These are phyloP conservation scores for Raddia distichophylla DNA, from an alignment of 176 grass and related monocot genomes.

Conservation along the genomic window DNA sequence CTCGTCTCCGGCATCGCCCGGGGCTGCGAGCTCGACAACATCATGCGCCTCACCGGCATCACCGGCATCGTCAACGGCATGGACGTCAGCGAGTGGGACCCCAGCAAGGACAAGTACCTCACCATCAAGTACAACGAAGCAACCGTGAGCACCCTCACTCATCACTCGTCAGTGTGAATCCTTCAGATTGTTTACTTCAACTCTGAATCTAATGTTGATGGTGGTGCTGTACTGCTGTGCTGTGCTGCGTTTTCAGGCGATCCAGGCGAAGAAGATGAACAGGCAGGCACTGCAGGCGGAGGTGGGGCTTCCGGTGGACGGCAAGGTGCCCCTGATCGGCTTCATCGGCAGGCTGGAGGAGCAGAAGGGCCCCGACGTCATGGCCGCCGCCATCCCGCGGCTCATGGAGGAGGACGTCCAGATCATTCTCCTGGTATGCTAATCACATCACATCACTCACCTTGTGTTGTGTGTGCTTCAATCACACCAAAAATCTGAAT, in stretches of 20 bases:
- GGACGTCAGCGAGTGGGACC: constrained; percentile 94
- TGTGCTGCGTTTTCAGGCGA: too few relatives aligned
- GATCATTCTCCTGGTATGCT: constrained; percentile 70
- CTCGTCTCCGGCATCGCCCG: constrained; percentile 70
- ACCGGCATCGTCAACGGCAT: constrained; percentile 92
- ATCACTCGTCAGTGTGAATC: neutral
- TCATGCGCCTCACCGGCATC: constrained; percentile 60
- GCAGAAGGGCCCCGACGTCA: constrained; percentile 95
- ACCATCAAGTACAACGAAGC: constrained; percentile 64
- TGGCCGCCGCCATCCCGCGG: constrained; percentile 73
- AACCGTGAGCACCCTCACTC: constrained; percentile 53
- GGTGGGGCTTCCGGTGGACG: constrained; percentile 70
- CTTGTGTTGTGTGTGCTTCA: too few relatives aligned
- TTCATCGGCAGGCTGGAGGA: constrained; percentile 95
- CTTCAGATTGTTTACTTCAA: neutral
- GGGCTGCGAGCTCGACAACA: constrained; percentile 83
- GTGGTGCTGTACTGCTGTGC: too few relatives aligned
- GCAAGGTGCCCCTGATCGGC: constrained; percentile 67
- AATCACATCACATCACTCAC: too few relatives aligned
- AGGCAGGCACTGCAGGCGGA: constrained; percentile 92
- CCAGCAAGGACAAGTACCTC: constrained; percentile 80
- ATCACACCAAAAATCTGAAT: too few relatives aligned
- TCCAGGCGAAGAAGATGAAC: constrained; percentile 72
- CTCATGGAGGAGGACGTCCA: constrained; percentile 77
- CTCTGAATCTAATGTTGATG: too few relatives aligned